Conservation (phyloP, 352 stramenopile species). For the Globisporangium cystogenes region DNA sequence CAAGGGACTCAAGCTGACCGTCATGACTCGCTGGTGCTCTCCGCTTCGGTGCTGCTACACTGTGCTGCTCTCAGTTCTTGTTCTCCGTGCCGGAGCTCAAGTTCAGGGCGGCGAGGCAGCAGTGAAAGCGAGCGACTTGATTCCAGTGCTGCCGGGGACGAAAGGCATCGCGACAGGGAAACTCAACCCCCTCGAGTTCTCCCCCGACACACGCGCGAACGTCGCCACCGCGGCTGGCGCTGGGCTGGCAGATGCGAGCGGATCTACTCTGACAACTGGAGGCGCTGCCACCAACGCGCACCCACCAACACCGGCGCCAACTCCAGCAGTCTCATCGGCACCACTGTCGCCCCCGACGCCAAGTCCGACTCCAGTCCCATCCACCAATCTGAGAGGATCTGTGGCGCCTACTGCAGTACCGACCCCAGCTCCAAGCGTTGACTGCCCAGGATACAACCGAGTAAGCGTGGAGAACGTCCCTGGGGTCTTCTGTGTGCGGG, state of each 20-base stretch:
- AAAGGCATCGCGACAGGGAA: not conserved
- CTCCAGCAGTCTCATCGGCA: no score
- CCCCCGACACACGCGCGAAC: not conserved
- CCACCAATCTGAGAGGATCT: not conserved
- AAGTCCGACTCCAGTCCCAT: not conserved
- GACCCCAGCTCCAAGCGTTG: not conserved
- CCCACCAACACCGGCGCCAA: not conserved
- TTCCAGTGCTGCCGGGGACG: not conserved
- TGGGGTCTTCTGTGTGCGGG: slow-evolving; percentile 9
- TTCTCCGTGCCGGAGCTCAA: not conserved
- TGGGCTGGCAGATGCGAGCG: no score
- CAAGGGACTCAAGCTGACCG: not conserved
- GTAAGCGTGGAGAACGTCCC: slow-evolving; percentile 12
- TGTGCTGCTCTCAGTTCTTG: not conserved
- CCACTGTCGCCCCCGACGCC: no score
- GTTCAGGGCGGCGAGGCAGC: not conserved
- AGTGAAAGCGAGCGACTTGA: not conserved
- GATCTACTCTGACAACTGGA: no score
- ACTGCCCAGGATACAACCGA: not conserved
- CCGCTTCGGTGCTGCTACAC: not conserved
- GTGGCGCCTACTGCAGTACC: not conserved
- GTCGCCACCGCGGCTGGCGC: no score
- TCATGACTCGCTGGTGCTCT: not conserved
- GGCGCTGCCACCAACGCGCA: no score
- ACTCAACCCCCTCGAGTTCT: slow-evolving; percentile 3